Base-by-base conservation (phyloP, 108 stramenopile genomes). In the Conticribra weissflogii region DNA sequence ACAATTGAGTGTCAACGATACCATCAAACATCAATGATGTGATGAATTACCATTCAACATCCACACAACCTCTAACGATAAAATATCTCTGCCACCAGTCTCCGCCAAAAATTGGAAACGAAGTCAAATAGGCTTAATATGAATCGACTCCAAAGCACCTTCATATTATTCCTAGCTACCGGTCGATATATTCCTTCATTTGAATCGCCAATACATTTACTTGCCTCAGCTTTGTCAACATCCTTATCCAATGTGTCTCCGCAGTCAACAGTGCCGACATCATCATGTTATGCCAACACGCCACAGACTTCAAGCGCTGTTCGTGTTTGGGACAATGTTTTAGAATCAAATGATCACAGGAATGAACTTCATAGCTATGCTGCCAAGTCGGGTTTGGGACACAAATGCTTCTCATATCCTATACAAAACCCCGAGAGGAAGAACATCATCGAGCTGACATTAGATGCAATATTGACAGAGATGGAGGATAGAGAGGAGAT, bases 291-390 rank as follows among this genome's bases (percentile, higher is more conserved):
- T 41, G 36, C 36, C 12, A 5, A 41, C n/a, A 12, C 53, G 29
- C 17, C 62, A 48, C 48, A 52, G 21, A 16, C 5, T 22, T 3
- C 33, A 36, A 1, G 5, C 1, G 16, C 63, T 33, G 41, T 79
- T n/a, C 52, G 66, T 29, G 81, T 85, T 22, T 82, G 76, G 79
- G 84, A 85, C 32, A 58, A 70, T 15, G 84, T 85, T 24, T 18
- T 85, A 1, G 51, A 72, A 8, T 21, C 28, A 0, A 19, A 21
- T 3, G 64, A 61, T 1, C 45, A 51, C 23, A 18, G 81, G 23
- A 27, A 27, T 23, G 47, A 47, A 15, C 41, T 85, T n/a, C 81
- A 79, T 46, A 45, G 36, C 5, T 73, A 59, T n/a, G 67, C 81
- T 17, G 41, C 65, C 3, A 32, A 69, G 57, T 32, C 30, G 34